Base-by-base conservation (phyloP, 768 basidiomycete species). In the Termitomyces sp. region DNA sequence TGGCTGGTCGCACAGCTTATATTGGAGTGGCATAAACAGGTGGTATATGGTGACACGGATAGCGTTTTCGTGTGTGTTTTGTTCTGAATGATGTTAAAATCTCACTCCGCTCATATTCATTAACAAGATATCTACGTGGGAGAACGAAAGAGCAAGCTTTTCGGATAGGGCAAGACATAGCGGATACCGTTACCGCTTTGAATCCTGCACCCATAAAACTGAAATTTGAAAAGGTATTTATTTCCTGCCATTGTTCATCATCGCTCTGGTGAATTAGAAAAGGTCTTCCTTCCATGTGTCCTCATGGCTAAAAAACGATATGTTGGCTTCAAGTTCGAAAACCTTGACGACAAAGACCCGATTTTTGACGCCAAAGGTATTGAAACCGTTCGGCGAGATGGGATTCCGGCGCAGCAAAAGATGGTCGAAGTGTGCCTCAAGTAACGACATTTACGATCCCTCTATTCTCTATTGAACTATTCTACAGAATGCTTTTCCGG, bases 291-390 rank as follows among this genome's bases (percentile, higher is more conserved):
- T 41, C 94, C 94, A 2, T 95, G 91, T 62, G 85, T 98, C 0
- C 79, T 99, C n/a, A 82, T 97, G 80, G 92, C 96, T 2, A 99
- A 99, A 78, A 99, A 99, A 68, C 84, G 96, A 61, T 99, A 99
- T 61, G 96, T 98, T 20, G 97, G 97, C 1, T 97, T 91, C 76
- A 96, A 94, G 66, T 98, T 88, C 59, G 97, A 99, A 69, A 79
- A 73, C 50, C 80, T 87, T 0, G 89, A 94, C 59, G 91, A 97
- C 12, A 67, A 54, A 0, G 85, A 87, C 43, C 91, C 94, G 2
- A 75, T 71, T 0, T 97, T 98, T 62, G 96, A 99, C 61, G 97
- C 94, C 6, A 98, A 99, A 66, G 97, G 97, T 0, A 98, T 99
- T 50, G 97, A 99, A 71, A 98, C 94, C 1, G 90, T 98, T 29